Base-by-base conservation (phyloP, 352 stramenopile genomes). In the Globisporangium cylindrosporum region DNA sequence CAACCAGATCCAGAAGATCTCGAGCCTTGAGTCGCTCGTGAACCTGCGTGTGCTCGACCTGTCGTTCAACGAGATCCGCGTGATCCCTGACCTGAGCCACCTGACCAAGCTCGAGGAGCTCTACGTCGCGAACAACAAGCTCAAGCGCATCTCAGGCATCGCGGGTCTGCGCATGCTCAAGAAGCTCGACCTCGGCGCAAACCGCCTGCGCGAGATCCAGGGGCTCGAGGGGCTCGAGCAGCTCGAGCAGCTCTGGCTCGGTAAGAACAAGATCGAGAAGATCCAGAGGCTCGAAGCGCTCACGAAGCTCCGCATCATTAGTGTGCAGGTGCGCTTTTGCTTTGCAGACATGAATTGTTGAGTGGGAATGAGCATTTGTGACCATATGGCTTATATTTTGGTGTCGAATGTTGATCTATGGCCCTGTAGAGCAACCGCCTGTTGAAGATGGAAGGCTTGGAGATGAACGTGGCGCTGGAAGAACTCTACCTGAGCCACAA, bases 401-500 rank as follows among this genome's bases (percentile, higher is more conserved):
- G 7, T 22, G 8, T n/a, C 1, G 38, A 18, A 18, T 64, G 38
- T 20, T 64, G 18, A 41, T 22, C 0, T 48, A 15, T 48, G 48
- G 3, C 32, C 32, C 20, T 15, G 20, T 88, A 99, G 84, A 98
- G 91, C 76, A 99, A 99, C 76, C 96, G 98, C 12, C 71, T 99
- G 36, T 89, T 96, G 9, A 83, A 73, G 51, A 93, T 99, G 32
- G 78, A 98, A 62, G 95, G 96, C n/a, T 82, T 99, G 36, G 76
- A 87, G 6, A 71, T 78, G 41, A 96, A 97, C 58, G 81, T 78
- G 14, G 70, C 72, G 36, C 80, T 99, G 34, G 93, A 98, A 77
- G 98, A 99, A 79, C 79, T 99, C 6, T 99, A 99, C 69, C 73
- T 99, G 62, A 97, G 93, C 65, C 95, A 99, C 78, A 99, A 99